Conservation (phyloP, 2,329 filamentous ascomycete genomes). For the Colletotrichum orchidophilum region DNA sequence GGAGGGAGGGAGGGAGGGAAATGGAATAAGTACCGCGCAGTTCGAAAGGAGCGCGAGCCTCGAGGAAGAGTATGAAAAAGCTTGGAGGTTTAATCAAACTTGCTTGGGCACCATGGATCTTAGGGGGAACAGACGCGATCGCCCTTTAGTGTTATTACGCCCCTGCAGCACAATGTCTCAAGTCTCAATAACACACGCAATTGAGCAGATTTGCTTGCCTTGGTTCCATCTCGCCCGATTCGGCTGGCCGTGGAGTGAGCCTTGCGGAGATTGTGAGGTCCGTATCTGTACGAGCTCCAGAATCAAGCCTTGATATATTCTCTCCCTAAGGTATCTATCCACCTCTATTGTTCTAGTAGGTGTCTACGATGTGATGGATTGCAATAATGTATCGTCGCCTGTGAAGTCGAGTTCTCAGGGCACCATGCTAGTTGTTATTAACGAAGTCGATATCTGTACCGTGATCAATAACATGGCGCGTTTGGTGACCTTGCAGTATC, state of each 20-base stretch:
- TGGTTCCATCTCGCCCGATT: not conserved
- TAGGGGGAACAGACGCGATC: not conserved
- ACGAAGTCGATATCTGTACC: not conserved
- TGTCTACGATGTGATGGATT: not conserved
- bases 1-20: not conserved
- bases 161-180: not conserved
- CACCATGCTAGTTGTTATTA: not conserved
- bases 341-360: too few species aligned
- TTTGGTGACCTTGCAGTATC: not conserved
- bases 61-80: not conserved
- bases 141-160: not conserved
- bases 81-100: not conserved
- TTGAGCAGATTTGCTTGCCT: not conserved
- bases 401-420: too few species aligned
- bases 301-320: not conserved
- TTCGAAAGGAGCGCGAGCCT: not conserved
- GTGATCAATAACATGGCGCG: not conserved
- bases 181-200: too few species aligned
- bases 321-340: too few species aligned
- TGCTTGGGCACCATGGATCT: not conserved
- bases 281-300: not conserved
- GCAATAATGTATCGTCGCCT: not conserved
- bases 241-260: not conserved
- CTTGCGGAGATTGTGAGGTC: not conserved
- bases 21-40: constrained; percentile 1